Evolutionary conservation across 345 rosid species (phyloP).

Genomic region (Capsella bursapastoris): DNA sequence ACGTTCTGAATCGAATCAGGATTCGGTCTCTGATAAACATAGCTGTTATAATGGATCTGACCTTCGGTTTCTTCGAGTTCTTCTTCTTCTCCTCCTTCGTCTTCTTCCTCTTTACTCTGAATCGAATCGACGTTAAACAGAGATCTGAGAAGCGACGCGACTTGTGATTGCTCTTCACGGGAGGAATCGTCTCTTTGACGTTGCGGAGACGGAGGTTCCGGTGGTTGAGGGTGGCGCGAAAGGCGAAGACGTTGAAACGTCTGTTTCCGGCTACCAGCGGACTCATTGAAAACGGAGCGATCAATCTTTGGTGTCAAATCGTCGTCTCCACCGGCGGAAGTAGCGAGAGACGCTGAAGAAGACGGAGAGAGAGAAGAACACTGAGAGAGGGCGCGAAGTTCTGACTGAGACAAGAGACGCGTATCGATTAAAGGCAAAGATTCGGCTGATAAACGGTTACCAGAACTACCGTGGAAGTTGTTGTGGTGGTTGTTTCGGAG

Average conservation of each 20-base stretch:
- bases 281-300: conserved; percentile 90
- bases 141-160: conserved; percentile 59
- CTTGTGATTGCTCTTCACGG: conserved; percentile 55
- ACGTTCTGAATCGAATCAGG: conserved; percentile 27
- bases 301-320: conserved; percentile 74
- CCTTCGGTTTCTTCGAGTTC: conserved; percentile 33
- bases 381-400: conserved; percentile 66
- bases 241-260: conserved; percentile 90
- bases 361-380: conserved; percentile 60
- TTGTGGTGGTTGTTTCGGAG: conserved; percentile 11
- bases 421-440: conserved; percentile 67
- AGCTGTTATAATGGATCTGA: conserved; percentile 40
- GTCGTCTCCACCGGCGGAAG: conserved; percentile 48
- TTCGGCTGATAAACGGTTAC: conserved; percentile 41
- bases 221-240: conserved; percentile 52
- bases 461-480: conserved; percentile 3
- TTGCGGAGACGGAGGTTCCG: conserved; percentile 43
- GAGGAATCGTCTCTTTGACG: conserved; percentile 39
- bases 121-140: conserved; percentile 55
- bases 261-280: conserved; percentile 93
- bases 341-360: conserved; percentile 47
- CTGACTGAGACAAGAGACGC: conserved; percentile 68
- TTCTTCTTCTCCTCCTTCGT: conserved; percentile 29
- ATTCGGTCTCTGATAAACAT: conserved; percentile 33
- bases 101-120: conserved; percentile 37